A percentile compares a stretch with the other conserved stretches of the same genome.
These are phyloP conservation scores for Beauveria sp. DNA, from an alignment of 2,329 filamentous ascomycete species.

Conservation along the genomic window DNA sequence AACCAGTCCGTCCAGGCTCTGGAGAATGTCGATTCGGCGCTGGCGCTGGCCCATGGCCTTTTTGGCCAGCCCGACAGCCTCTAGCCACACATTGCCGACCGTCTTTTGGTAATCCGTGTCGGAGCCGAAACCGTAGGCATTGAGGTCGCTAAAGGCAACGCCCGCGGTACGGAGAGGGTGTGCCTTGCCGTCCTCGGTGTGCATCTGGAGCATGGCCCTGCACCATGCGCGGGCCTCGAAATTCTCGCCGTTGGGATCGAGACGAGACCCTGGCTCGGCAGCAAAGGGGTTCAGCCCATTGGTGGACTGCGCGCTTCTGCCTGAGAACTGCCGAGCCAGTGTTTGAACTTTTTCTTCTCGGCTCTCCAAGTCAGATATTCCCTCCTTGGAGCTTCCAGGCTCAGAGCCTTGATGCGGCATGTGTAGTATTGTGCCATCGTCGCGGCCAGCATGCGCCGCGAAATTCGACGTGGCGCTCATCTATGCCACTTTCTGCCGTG, in stretches of 20 bases:
- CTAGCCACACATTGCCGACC: constrained; percentile 23
- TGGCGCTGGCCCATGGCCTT: neutral
- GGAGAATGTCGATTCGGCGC: neutral
- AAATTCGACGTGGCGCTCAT: too few species aligned
- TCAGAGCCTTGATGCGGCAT: too few species aligned
- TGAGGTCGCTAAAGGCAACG: constrained; percentile 35
- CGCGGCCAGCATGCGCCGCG: too few species aligned
- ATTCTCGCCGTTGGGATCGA: neutral
- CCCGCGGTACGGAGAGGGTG: constrained; percentile 8
- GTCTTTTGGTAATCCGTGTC: constrained; percentile 38
- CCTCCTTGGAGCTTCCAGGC: too few species aligned
- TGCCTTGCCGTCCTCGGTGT: constrained; percentile 14
- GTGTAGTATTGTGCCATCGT: too few species aligned
- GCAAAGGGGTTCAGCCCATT: neutral
- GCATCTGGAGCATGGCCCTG: neutral
- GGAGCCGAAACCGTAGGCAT: constrained; percentile 37
- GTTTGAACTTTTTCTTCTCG: too few species aligned
- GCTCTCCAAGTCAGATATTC: too few species aligned
- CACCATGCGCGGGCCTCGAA: neutral
- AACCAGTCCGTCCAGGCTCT: too few species aligned
- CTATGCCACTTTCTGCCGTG: too few species aligned
- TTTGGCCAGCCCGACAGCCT: constrained; percentile 19
- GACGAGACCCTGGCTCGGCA: neutral
- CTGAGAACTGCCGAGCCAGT: too few species aligned
- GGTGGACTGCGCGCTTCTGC: too few species aligned